Conservation (phyloP, 1,284 basidiomycete species). For the Moesziomyces sp. region DNA sequence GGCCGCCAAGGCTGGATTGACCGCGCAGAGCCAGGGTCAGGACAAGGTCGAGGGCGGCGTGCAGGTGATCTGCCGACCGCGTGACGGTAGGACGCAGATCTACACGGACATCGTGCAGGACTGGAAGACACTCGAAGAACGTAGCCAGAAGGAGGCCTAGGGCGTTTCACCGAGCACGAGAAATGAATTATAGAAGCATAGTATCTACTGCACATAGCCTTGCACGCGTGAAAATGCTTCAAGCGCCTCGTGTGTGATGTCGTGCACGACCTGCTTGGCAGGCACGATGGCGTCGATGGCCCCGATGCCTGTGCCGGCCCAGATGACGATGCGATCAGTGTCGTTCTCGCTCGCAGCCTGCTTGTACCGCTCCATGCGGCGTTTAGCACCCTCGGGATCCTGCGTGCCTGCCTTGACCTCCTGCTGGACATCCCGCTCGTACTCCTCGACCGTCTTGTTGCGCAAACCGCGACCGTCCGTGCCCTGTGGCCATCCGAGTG, state of each 20-base stretch:
- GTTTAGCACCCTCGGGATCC: slow-evolving; percentile 25
- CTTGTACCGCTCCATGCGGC: slow-evolving; percentile 55
- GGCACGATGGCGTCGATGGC: slow-evolving; percentile 47
- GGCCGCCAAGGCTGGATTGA: slow-evolving; percentile 13
- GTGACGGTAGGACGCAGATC: slow-evolving; percentile 20
- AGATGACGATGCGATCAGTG: slow-evolving; percentile 56
- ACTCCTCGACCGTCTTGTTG: slow-evolving; percentile 60
- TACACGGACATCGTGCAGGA: slow-evolving; percentile 30
- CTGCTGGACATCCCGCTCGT: slow-evolving; percentile 39
- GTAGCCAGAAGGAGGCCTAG: slow-evolving; percentile 14
- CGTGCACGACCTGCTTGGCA: slow-evolving; percentile 46
- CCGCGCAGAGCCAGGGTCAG: background rate
- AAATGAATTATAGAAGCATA: background rate
- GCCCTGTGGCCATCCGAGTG: slow-evolving; percentile 61
- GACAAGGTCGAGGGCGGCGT: slow-evolving; percentile 32
- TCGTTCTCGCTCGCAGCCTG: slow-evolving; percentile 53
- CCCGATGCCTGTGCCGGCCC: slow-evolving; percentile 64
- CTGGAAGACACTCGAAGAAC: slow-evolving; percentile 46
- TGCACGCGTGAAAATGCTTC: slow-evolving; percentile 25
- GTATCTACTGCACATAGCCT: slow-evolving; percentile 23
- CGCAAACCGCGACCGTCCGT: slow-evolving; percentile 61
- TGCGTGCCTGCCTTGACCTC: slow-evolving; percentile 17
- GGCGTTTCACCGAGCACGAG: background rate
- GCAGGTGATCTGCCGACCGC: slow-evolving; percentile 32
- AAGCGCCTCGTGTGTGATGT: slow-evolving; percentile 41